These are phyloP conservation scores for Mycena leptocephala DNA, from an alignment of 768 basidiomycete genomes.

Conservation along the genomic window DNA sequence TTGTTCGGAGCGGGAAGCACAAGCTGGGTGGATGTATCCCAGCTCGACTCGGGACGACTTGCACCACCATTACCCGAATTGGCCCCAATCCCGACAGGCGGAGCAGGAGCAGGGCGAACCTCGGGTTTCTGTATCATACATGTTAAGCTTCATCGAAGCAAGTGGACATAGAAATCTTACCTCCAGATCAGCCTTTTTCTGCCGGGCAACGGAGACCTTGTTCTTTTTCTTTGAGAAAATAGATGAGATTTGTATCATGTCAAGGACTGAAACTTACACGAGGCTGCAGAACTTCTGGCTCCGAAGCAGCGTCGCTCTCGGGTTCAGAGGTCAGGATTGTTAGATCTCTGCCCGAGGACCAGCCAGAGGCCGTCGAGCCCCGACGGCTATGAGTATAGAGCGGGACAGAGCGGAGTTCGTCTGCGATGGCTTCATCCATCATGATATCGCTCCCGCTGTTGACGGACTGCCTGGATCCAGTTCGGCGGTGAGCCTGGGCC, in stretches of 20 bases:
- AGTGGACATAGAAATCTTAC: background rate
- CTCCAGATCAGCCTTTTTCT: background rate
- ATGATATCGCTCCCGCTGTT: background rate
- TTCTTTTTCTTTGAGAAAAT: background rate
- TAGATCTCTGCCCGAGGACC: background rate
- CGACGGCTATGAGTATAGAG: background rate
- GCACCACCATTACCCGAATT: background rate
- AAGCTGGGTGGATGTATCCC: background rate
- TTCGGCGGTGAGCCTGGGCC: background rate
- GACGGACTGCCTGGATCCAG: background rate
- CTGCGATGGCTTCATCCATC: slow-evolving; percentile 2
- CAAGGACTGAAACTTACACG: background rate
- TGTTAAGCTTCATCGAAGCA: background rate
- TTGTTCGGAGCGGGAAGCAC: slow-evolving; percentile 4
- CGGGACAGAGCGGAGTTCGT: background rate
- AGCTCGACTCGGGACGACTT: background rate
- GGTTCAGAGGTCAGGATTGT: background rate
- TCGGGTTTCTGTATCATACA: background rate
- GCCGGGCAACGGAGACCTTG: background rate
- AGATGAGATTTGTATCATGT: background rate
- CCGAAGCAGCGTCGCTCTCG: background rate
- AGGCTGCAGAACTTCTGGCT: background rate
- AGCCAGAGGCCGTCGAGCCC: background rate
- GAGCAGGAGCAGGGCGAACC: background rate
- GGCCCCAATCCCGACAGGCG: background rate